A percentile compares a stretch with the other conserved stretches of the same genome.
These are phyloP conservation scores for Orbilia brochopaga DNA, from an alignment of 2,329 filamentous ascomycete species.

Conservation along the genomic window DNA sequence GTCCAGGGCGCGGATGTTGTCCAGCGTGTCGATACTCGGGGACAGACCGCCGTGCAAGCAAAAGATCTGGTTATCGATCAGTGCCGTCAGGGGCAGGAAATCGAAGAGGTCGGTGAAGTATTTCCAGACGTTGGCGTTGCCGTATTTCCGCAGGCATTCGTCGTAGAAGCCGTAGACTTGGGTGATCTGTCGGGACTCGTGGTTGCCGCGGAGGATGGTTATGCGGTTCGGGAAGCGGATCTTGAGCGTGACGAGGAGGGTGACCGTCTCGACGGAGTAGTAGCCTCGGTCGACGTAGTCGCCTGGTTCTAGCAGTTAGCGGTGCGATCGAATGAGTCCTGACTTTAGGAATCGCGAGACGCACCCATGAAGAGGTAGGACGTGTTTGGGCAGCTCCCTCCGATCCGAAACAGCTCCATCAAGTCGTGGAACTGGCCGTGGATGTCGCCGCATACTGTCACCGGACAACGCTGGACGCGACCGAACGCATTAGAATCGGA, in stretches of 20 bases:
- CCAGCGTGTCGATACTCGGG: slow-evolving; percentile 92
- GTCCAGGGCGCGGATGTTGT: slow-evolving; percentile 93
- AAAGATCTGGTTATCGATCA: slow-evolving; percentile 99
- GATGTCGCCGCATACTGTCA: slow-evolving; percentile 98
- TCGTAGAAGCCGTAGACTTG: slow-evolving; percentile 99
- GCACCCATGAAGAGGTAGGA: slow-evolving; percentile 99
- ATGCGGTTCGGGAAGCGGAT: slow-evolving; percentile 98
- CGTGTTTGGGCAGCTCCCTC: slow-evolving; percentile 95
- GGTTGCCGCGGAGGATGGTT: slow-evolving; percentile 97
- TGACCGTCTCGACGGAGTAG: slow-evolving; percentile 98
- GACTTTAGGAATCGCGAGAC: slow-evolving; percentile 56
- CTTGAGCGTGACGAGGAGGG: slow-evolving; percentile 93
- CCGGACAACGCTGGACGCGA: slow-evolving; percentile 81
- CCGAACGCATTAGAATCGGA: slow-evolving; percentile 51
- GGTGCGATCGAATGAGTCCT: slow-evolving; percentile 25
- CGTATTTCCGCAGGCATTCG: slow-evolving; percentile 97
- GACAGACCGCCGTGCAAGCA: slow-evolving; percentile 96
- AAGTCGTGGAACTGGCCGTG: slow-evolving; percentile 98
- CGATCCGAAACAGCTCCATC: slow-evolving; percentile 99
- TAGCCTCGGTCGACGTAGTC: slow-evolving; percentile 99
- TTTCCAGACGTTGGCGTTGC: slow-evolving; percentile 99
- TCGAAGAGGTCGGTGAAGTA: slow-evolving; percentile 99
- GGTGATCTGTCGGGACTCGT: slow-evolving; percentile 98
- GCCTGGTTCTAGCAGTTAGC: slow-evolving; percentile 63
- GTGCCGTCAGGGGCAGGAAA: slow-evolving; percentile 92